Conservation (phyloP, 2,329 filamentous ascomycete species). For the Ascochyta rabiei region DNA sequence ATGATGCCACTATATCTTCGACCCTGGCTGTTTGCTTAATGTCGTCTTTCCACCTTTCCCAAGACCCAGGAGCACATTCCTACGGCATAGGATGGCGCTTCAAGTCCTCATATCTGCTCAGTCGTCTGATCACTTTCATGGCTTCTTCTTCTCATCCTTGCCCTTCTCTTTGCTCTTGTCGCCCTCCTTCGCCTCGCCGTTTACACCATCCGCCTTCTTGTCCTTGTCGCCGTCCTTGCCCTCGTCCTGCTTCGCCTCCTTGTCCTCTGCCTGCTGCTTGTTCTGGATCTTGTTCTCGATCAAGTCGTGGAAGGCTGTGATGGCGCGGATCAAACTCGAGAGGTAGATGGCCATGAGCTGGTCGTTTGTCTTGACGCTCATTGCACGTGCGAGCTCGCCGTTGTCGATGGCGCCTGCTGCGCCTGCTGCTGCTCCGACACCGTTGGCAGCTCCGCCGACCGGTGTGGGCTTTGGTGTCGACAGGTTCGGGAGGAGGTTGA, state of each 20-base stretch:
- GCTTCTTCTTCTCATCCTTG: constrained; percentile 63
- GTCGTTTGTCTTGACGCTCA: constrained; percentile 99
- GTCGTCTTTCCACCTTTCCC: neutral
- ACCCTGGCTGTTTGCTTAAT: neutral
- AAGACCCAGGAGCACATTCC: neutral
- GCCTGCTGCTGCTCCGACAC: constrained; percentile 57
- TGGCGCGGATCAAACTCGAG: constrained; percentile 93
- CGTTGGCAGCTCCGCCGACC: constrained; percentile 51
- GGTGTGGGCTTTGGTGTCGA: constrained; percentile 75
- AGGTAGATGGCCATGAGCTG: constrained; percentile 99
- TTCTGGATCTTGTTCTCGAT: constrained; percentile 99
- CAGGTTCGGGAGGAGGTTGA: constrained; percentile 96
- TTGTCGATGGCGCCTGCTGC: constrained; percentile 61
- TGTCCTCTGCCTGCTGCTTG: constrained; percentile 93
- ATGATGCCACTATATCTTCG: constrained; percentile 24
- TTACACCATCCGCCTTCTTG: constrained; percentile 61
- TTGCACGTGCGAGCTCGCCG: constrained; percentile 88
- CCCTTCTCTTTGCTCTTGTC: constrained; percentile 64
- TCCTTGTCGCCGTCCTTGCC: constrained; percentile 70
- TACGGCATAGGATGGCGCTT: neutral
- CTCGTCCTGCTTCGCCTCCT: constrained; percentile 72
- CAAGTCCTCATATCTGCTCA: neutral
- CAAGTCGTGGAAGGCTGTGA: constrained; percentile 97
- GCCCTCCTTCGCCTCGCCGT: constrained; percentile 53
- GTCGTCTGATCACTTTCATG: neutral